Evolutionary conservation across 2,329 filamentous ascomycete genomes (phyloP), one percentile per base, ranked within the genome.

Genomic region (Aspergillus fructus): DNA sequence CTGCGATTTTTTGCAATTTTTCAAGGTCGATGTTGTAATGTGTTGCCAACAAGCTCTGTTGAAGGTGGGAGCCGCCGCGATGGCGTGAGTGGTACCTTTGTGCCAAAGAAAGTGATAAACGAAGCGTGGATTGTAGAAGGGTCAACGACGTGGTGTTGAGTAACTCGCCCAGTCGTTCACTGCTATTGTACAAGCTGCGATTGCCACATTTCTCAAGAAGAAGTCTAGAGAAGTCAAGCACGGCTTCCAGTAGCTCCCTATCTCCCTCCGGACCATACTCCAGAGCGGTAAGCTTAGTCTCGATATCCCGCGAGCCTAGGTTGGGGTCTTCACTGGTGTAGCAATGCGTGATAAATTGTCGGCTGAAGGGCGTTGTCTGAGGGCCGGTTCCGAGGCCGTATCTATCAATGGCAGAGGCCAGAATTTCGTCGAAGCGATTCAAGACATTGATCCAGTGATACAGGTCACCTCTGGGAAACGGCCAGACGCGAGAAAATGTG

Each of bases 401-500:
- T 63, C 86, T 87, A 56, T 85, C 82, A 74, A 88, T 91, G 72
- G 96, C 92, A 40, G 85, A 81, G 66, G 96, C 91, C 41, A 99
- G 79, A 62, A 97, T 87, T 68, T 85, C 85, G 75, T 99, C 94
- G 75, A 99, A 97, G 57, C 92, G 88, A 74, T 99, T 96, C 59
- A 99, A 79, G 23, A 96, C 83, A 27, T 90, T 88, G 64, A 99
- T 97, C 96, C 96, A 99, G 80, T 99, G 93, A 73, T 97, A 97
- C 30, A 97, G 81, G 73, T 99, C 94, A 59, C 94, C 96, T 73
- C 93, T 86, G 40, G 93, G 93, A 70, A 97, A 96, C 2, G 93
- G 92, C 94, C 94, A 99, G 83, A 88, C 83, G 63, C 88, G 87
- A 58, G 93, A 92, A 72, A 97, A 97, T 55, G 83, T 85, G 66